phyloP scores from a whole-genome alignment of 208 protist genomes.

The Trypanosoma congolense region DNA sequence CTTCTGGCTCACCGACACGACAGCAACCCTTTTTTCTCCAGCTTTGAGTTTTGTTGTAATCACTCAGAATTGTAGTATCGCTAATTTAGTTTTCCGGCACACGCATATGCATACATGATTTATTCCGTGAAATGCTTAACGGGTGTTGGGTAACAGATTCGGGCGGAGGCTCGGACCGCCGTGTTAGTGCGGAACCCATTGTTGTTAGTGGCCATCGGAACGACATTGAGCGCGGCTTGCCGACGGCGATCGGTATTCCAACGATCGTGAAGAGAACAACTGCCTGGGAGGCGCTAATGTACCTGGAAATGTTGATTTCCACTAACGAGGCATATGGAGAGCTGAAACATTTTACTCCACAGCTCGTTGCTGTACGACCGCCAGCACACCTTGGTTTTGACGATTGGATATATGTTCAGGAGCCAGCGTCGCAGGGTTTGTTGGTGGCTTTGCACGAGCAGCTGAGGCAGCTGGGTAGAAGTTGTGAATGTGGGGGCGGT shows the following conservation, averaged over 20 bases:
- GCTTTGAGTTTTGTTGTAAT: too few species aligned
- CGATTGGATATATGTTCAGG: slow-evolving; percentile 37
- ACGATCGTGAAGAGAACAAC: slow-evolving; percentile 66
- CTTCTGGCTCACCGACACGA: too few species aligned
- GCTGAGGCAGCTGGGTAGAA: background rate
- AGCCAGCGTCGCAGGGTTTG: slow-evolving; percentile 8
- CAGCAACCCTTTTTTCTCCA: too few species aligned
- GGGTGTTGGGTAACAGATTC: background rate
- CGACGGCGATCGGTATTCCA: slow-evolving; percentile 25
- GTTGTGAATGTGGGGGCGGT: slow-evolving; percentile 5
- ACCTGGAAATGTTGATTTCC: slow-evolving; percentile 25
- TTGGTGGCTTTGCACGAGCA: slow-evolving; percentile 36
- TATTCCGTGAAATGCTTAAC: too few species aligned
- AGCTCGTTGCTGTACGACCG: slow-evolving; percentile 14
- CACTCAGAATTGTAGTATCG: too few species aligned
- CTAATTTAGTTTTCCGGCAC: too few species aligned
- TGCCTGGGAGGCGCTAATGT: slow-evolving; percentile 69
- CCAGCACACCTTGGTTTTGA: background rate
- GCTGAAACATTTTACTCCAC: slow-evolving; percentile 13
- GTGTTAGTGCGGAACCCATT: slow-evolving; percentile 23
- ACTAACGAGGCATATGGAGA: slow-evolving; percentile 6
- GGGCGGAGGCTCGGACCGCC: background rate
- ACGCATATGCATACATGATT: too few species aligned
- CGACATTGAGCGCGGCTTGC: slow-evolving; percentile 45
- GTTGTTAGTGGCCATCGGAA: slow-evolving; percentile 58